Evolutionary conservation across 108 stramenopile genomes (phyloP).

Genomic region (Cyclotella distinguenda): DNA sequence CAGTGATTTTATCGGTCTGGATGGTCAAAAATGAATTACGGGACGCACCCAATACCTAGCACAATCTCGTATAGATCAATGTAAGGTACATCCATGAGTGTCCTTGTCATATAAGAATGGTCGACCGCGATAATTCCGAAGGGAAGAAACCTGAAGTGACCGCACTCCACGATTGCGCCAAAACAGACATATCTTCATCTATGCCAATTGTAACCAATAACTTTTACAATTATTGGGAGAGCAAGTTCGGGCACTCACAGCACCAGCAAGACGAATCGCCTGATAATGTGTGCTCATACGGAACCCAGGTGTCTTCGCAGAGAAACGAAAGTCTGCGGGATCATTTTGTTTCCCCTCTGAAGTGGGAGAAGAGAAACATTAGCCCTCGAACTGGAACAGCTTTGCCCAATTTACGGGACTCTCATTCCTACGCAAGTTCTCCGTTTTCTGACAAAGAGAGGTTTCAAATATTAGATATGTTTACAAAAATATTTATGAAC

Average conservation of each 20-base stretch:
- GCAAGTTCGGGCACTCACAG: not conserved
- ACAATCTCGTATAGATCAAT: too few relatives aligned
- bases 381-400: not conserved
- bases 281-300: not conserved
- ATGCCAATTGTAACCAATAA: too few relatives aligned
- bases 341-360: constrained; percentile 7
- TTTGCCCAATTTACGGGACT: not conserved
- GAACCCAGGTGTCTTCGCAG: too few relatives aligned
- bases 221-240: not conserved
- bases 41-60: too few relatives aligned
- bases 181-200: too few relatives aligned
- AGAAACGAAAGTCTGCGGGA: not conserved
- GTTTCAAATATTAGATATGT: constrained; percentile 25
- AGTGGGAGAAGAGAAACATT: not conserved
- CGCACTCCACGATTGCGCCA: too few relatives aligned
- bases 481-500: constrained; percentile 27
- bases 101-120: too few relatives aligned
- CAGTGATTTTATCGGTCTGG: too few relatives aligned
- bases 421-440: not conserved
- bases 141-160: too few relatives aligned
- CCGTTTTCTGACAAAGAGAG: constrained; percentile 31
- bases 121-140: too few relatives aligned
- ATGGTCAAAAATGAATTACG: too few relatives aligned
- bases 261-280: not conserved
- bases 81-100: too few relatives aligned